Evolutionary conservation across 306 rosid species (phyloP), one percentile per base, ranked within the genome.

Genomic region (Vigna trinervia): DNA sequence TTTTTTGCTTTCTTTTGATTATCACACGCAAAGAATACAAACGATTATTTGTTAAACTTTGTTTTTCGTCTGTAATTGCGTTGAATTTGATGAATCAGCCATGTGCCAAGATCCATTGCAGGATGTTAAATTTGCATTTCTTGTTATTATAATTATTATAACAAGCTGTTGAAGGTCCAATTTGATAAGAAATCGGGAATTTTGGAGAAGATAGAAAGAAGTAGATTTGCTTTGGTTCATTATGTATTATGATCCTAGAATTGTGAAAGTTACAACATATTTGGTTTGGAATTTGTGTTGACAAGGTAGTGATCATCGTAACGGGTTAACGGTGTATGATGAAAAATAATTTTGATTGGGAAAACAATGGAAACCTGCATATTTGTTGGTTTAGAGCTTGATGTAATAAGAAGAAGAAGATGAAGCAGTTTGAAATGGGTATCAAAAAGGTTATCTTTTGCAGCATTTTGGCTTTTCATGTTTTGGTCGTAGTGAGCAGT

Each of bases 341-440:
- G 82, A 63, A 75, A 80, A 73, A 77, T 39, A 70, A 74, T 76
- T 39, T 70, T 74, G 82, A 57, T 8, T 11, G 8, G 68, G 80
- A 74, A 61, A 76, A 34, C 52, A 75, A 79, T 87, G 67, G 77
- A 85, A 87, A 84, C 81, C 82, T 84, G 46, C 85, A 74, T 80
- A 73, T 59, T 79, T 82, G 66, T 82, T 60, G 85, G 82, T 73
- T 83, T 81, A 45, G 78, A 69, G 50, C 48, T 85, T 81, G 84
- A 77, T 89, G 91, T 83, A 83, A 86, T 82, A 88, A 69, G 52
- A 86, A 85, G 84, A 72, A 81, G 69, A 43, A 43, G 13, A 75
- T 62, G 77, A 77, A 79, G 81, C 72, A 83, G 39, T 52, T 82
- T 73, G 80, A 70, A 77, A 89, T 90, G 87, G 87, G 89, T 87